phyloP scores from a whole-genome alignment of 2,329 filamentous ascomycete genomes.

The Coniella lustricola region DNA sequence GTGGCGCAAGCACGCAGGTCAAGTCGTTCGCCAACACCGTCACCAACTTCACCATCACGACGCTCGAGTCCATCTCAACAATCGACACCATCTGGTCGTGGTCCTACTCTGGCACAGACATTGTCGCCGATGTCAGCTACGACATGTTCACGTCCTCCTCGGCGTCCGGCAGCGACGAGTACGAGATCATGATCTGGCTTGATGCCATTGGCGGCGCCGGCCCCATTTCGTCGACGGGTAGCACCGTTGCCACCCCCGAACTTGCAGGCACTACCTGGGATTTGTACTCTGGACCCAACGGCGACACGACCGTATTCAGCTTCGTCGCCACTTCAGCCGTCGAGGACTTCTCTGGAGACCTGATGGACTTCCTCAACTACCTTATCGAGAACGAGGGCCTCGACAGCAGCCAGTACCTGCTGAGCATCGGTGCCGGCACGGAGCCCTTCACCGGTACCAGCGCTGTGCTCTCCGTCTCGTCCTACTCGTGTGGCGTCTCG shows the following conservation, averaged over 20 bases:
- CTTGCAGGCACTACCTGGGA: slow-evolving; percentile 48
- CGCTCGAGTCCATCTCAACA: slow-evolving; percentile 27
- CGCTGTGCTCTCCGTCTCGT: slow-evolving; percentile 14
- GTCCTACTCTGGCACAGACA: slow-evolving; percentile 25
- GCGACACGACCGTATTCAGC: slow-evolving; percentile 51
- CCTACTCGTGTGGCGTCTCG: slow-evolving; percentile 2
- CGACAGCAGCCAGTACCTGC: slow-evolving; percentile 42
- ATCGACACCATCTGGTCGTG: slow-evolving; percentile 32
- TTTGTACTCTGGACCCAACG: slow-evolving; percentile 52
- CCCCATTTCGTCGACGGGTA: slow-evolving; percentile 47
- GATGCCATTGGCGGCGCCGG: slow-evolving; percentile 50
- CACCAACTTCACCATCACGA: slow-evolving; percentile 23
- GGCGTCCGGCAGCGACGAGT: slow-evolving; percentile 36
- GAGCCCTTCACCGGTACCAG: slow-evolving; percentile 47
- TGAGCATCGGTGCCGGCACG: slow-evolving; percentile 46
- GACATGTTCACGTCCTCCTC: slow-evolving; percentile 50
- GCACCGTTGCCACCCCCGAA: slow-evolving; percentile 43
- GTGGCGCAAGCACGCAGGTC: slow-evolving; percentile 30
- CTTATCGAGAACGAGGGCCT: slow-evolving; percentile 41
- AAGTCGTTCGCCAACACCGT: slow-evolving; percentile 41
- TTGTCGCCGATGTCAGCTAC: slow-evolving; percentile 51
- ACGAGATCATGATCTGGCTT: slow-evolving; percentile 62
- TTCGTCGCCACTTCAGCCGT: slow-evolving; percentile 37
- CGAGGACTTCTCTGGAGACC: slow-evolving; percentile 47
- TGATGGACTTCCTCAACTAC: slow-evolving; percentile 51